Evolutionary conservation across 768 basidiomycete genomes (phyloP).

Genomic region (Phanerochaete sordida): DNA sequence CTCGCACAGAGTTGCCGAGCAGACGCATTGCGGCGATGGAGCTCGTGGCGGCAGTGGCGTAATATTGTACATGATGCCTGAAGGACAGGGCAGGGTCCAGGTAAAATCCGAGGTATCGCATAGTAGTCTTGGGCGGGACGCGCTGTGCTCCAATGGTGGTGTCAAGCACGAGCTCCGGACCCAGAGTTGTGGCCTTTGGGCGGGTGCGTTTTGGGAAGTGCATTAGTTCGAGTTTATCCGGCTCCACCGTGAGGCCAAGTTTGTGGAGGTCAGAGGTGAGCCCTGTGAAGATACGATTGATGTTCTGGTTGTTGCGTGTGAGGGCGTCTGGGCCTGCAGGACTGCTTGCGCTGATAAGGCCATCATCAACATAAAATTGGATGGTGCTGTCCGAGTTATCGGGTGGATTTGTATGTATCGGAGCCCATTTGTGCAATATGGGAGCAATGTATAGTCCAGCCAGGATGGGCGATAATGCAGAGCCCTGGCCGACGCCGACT

Average conservation of each 20-base stretch:
- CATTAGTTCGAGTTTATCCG: conserved; percentile 14
- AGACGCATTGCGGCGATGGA: conserved; percentile 6
- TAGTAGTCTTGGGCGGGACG: neutral
- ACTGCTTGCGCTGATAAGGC: neutral
- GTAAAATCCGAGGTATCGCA: conserved; percentile 17
- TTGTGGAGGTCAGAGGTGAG: neutral
- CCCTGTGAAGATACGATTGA: neutral
- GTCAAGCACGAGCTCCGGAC: neutral
- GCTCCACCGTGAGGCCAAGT: conserved; percentile 8
- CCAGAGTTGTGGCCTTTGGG: neutral
- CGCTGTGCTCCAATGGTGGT: neutral
- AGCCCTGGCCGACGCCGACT: conserved; percentile 15
- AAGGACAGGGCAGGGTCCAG: conserved; percentile 13
- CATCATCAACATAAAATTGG: conserved; percentile 18
- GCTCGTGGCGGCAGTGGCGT: conserved; percentile 13
- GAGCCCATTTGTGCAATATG: conserved; percentile 6
- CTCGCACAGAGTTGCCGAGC: conserved; percentile 18
- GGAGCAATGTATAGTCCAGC: conserved; percentile 16
- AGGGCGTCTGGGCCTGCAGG: neutral
- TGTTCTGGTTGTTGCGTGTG: neutral
- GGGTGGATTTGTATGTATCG: neutral
- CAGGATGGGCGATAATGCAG: conserved; percentile 13
- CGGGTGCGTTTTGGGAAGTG: conserved; percentile 3
- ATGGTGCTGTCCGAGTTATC: neutral
- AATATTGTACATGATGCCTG: conserved; percentile 7